Percentiles rank a stretch among this genome's conserved stretches.
Conservation (phyloP, 192 early-diverging fungal species). For the Coemansia sp. region DNA sequence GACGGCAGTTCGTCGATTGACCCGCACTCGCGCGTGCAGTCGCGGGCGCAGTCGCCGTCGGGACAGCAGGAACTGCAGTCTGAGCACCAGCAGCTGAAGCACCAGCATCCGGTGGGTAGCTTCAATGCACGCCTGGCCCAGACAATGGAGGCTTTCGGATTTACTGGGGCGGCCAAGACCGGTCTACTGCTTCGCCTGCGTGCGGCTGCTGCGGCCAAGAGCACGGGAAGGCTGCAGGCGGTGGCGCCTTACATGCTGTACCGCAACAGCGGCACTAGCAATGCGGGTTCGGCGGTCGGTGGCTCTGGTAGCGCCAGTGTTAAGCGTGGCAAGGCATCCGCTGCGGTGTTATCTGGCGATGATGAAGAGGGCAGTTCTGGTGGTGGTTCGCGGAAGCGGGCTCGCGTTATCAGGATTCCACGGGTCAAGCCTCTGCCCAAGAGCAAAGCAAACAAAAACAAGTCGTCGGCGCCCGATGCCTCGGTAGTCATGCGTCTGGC, state of each 20-base stretch:
- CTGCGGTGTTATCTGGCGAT: not conserved
- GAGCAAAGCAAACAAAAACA: not conserved
- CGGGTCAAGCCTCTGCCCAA: slow-evolving; percentile 25
- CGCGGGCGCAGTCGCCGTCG: not conserved
- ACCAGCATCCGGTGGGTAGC: slow-evolving; percentile 17
- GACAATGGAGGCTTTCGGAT: slow-evolving; percentile 51
- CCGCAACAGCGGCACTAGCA: slow-evolving; percentile 4
- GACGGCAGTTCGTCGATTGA: not conserved
- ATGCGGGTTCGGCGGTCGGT: not conserved
- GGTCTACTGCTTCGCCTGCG: slow-evolving; percentile 41
- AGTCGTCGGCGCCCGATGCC: slow-evolving; percentile 18
- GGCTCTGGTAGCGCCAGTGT: not conserved
- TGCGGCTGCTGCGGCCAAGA: slow-evolving; percentile 44
- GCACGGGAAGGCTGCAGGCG: slow-evolving; percentile 40
- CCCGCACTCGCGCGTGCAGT: slow-evolving; percentile 2
- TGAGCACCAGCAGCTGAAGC: slow-evolving; percentile 4
- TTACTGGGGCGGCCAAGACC: slow-evolving; percentile 40
- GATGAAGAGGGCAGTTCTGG: slow-evolving; percentile 2
- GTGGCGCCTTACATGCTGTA: slow-evolving; percentile 46
- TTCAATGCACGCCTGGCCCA: slow-evolving; percentile 46
- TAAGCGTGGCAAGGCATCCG: slow-evolving; percentile 3
- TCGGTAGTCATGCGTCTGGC: slow-evolving; percentile 41
- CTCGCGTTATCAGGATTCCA: slow-evolving; percentile 30
- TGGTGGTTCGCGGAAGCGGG: slow-evolving; percentile 29
- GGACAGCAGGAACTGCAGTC: not conserved